Percentiles rank a stretch among this genome's conserved stretches.
These are phyloP conservation scores for Ogataea ganodermae DNA, from an alignment of 805 yeast species.

Conservation along the genomic window DNA sequence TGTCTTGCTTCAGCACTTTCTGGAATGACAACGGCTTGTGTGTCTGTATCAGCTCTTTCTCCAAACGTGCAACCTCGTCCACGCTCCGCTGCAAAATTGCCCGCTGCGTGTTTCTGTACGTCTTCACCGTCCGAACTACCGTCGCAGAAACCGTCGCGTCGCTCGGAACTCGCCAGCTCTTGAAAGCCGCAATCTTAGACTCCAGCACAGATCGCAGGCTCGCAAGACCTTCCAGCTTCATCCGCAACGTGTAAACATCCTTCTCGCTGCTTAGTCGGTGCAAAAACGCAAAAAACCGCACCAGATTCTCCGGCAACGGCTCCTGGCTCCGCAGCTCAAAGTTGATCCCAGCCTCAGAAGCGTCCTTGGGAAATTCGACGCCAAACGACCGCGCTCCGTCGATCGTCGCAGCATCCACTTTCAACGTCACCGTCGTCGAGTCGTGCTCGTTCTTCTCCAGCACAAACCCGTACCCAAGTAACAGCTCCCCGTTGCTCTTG, in stretches of 20 bases:
- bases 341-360: constrained; percentile 41
- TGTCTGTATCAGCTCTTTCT: constrained; percentile 45
- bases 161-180: constrained; percentile 32
- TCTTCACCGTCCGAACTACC: constrained; percentile 39
- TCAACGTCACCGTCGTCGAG: constrained; percentile 58
- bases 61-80: constrained; percentile 47
- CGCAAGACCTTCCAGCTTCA: constrained; percentile 61
- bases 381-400: constrained; percentile 38
- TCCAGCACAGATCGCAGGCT: constrained; percentile 53
- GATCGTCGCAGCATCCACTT: constrained; percentile 41
- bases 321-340: constrained; percentile 33
- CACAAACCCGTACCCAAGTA: constrained; percentile 80
- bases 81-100: constrained; percentile 45
- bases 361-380: constrained; percentile 42
- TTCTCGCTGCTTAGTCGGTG: constrained; percentile 52
- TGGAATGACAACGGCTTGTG: constrained; percentile 60
- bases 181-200: constrained; percentile 47
- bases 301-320: constrained; percentile 43
- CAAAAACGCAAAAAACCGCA: constrained; percentile 56
- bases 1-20: constrained; percentile 44
- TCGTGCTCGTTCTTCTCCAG: constrained; percentile 55
- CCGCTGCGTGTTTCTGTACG: constrained; percentile 52
- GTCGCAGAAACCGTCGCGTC: constrained; percentile 22
- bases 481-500: constrained; percentile 60
- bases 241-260: constrained; percentile 46